These are phyloP conservation scores for Aspergillus hortae DNA, from an alignment of 2,329 filamentous ascomycete species.

Conservation along the genomic window DNA sequence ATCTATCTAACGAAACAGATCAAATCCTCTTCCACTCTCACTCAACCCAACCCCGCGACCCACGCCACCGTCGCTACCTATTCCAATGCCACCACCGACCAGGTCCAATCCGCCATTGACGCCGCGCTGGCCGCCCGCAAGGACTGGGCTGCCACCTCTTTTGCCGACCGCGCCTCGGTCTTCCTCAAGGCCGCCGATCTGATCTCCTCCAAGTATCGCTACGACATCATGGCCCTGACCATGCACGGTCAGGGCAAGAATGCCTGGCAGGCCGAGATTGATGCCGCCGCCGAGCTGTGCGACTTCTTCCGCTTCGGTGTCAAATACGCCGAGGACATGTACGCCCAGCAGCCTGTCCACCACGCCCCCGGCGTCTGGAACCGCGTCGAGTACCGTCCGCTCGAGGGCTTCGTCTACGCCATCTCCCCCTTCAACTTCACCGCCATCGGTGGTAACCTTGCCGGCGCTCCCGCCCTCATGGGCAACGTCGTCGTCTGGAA, in stretches of 20 bases:
- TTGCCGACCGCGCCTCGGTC: constrained; percentile 84
- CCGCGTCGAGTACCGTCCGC: constrained; percentile 78
- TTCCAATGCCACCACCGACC: constrained; percentile 71
- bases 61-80: constrained; percentile 79
- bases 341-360: constrained; percentile 80
- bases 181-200: constrained; percentile 96
- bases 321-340: constrained; percentile 86
- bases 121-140: constrained; percentile 81
- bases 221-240: constrained; percentile 92
- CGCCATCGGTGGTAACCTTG: constrained; percentile 84
- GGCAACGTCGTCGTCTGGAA: constrained; percentile 97
- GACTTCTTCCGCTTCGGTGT: constrained; percentile 94
- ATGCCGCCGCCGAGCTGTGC: constrained; percentile 84
- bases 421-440: constrained; percentile 97
- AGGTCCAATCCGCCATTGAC: constrained; percentile 77
- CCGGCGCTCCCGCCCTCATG: constrained; percentile 77
- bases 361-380: constrained; percentile 87
- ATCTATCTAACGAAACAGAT: constrained; percentile 17
- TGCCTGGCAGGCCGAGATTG: constrained; percentile 98
- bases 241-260: constrained; percentile 98
- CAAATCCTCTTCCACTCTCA: constrained; percentile 34
- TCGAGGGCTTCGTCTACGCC: constrained; percentile 95
- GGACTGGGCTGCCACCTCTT: constrained; percentile 81
- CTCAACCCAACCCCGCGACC: constrained; percentile 78
- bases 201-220: constrained; percentile 86